These are phyloP conservation scores for Chara braunii DNA, from an alignment of 139 green algal genomes.

Conservation along the genomic window DNA sequence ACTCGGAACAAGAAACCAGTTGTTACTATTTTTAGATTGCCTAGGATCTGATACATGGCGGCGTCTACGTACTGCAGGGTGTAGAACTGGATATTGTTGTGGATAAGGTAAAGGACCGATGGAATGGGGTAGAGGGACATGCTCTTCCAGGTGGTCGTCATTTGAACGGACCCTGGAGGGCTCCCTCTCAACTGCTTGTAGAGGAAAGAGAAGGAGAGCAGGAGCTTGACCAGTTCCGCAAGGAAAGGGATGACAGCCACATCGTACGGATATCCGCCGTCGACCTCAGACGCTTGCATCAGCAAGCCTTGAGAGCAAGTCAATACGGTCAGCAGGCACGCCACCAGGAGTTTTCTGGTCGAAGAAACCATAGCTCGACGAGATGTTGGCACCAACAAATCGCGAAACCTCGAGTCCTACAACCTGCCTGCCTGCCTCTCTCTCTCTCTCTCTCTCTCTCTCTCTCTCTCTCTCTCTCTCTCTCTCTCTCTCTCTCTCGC, in stretches of 20 bases:
- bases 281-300: constrained; percentile 7
- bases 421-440: not conserved
- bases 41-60: constrained; percentile 59
- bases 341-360: constrained; percentile 37
- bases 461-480: too few species aligned
- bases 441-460: not conserved
- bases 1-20: constrained; percentile 54
- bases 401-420: not conserved
- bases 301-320: constrained; percentile 46
- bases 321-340: constrained; percentile 40
- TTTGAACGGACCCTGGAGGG: constrained; percentile 1
- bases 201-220: constrained; percentile 40
- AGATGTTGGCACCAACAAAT: not conserved
- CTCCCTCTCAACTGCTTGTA: not conserved
- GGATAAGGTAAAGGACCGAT: constrained; percentile 58
- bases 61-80: constrained; percentile 53
- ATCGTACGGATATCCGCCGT: constrained; percentile 51
- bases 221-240: constrained; percentile 51
- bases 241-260: constrained; percentile 55
- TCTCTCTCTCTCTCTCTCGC: too few species aligned
- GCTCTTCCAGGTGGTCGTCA: constrained; percentile 26
- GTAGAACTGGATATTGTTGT: constrained; percentile 63
- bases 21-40: constrained; percentile 66
- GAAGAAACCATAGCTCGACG: not conserved
- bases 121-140: constrained; percentile 50